These are phyloP conservation scores for Sporodiniella umbellata DNA, from an alignment of 371 early-diverging fungal genomes.

Conservation along the genomic window DNA sequence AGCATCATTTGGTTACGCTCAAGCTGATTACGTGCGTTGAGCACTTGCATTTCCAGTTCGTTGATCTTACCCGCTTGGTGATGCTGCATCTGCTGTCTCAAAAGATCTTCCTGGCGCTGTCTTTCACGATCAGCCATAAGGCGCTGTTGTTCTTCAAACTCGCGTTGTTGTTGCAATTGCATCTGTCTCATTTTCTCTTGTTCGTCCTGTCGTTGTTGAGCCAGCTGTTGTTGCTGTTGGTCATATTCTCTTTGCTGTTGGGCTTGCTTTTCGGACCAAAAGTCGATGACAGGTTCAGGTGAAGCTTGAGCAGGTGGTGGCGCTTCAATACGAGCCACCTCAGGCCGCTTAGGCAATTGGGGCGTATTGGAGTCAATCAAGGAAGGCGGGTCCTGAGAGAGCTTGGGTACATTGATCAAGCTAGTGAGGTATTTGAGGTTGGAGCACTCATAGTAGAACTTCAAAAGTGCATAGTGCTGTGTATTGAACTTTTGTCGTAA, in stretches of 20 bases:
- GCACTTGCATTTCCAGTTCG: constrained; percentile 77
- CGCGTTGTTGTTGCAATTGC: constrained; percentile 68
- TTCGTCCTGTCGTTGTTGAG: constrained; percentile 59
- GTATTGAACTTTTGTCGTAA: constrained; percentile 83
- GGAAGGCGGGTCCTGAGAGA: constrained; percentile 77
- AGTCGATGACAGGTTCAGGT: constrained; percentile 58
- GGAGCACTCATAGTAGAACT: constrained; percentile 91
- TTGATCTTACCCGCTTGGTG: constrained; percentile 75
- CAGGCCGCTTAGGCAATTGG: constrained; percentile 35
- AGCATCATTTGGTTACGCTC: constrained; percentile 83
- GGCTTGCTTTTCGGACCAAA: constrained; percentile 62
- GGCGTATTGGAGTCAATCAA: constrained; percentile 53
- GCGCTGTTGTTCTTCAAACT: constrained; percentile 73
- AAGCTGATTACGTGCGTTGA: constrained; percentile 71
- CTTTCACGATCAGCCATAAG: constrained; percentile 65
- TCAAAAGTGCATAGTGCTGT: constrained; percentile 81
- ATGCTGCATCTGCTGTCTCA: constrained; percentile 69
- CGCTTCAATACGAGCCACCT: constrained; percentile 19
- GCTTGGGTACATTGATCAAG: constrained; percentile 86
- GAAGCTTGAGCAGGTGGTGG: constrained; percentile 52
- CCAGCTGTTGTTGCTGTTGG: constrained; percentile 63
- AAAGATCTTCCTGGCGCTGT: constrained; percentile 62
- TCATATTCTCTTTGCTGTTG: constrained; percentile 74
- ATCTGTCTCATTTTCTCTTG: constrained; percentile 54
- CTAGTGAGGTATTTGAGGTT: constrained; percentile 89